Evolutionary conservation across 305 asterid species (phyloP).

Genomic region (Ilex paraguariensis): DNA sequence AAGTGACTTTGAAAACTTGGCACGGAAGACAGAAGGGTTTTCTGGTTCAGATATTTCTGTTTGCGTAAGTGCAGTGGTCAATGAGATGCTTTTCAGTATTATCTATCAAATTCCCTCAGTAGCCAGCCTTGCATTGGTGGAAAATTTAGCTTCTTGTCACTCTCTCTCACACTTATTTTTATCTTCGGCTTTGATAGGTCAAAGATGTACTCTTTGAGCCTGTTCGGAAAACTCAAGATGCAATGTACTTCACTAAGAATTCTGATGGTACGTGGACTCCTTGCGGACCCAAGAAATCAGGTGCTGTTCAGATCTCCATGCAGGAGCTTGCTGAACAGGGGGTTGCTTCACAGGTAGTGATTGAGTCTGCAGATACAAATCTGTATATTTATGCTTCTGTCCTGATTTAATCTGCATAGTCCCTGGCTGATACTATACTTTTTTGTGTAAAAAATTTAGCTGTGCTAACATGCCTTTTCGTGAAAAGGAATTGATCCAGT

Average conservation of each 20-base stretch:
- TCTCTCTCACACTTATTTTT: too few species aligned
- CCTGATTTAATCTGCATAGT: too few species aligned
- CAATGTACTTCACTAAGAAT: slow-evolving; percentile 19
- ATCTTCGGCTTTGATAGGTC: slow-evolving; percentile 11
- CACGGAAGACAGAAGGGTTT: slow-evolving; percentile 87
- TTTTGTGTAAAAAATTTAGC: too few species aligned
- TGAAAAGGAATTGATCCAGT: too few species aligned
- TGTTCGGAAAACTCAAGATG: slow-evolving; percentile 28
- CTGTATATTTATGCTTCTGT: neutral
- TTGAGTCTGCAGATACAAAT: neutral
- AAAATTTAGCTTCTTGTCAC: too few species aligned
- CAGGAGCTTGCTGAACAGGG: slow-evolving; percentile 24
- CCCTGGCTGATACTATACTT: too few species aligned
- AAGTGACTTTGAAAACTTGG: slow-evolving; percentile 79
- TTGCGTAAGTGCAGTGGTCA: slow-evolving; percentile 59
- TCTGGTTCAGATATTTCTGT: slow-evolving; percentile 96
- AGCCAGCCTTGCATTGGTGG: too few species aligned
- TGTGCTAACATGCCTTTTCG: too few species aligned
- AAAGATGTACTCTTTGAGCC: slow-evolving; percentile 27
- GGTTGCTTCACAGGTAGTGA: slow-evolving; percentile 23
- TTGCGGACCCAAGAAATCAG: slow-evolving; percentile 27
- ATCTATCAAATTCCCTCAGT: too few species aligned
- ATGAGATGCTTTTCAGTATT: neutral
- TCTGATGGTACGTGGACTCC: slow-evolving; percentile 23
- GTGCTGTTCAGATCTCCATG: slow-evolving; percentile 24